Conservation (phyloP, 2,329 filamentous ascomycete species). For the Cladophialophora exuberans region DNA sequence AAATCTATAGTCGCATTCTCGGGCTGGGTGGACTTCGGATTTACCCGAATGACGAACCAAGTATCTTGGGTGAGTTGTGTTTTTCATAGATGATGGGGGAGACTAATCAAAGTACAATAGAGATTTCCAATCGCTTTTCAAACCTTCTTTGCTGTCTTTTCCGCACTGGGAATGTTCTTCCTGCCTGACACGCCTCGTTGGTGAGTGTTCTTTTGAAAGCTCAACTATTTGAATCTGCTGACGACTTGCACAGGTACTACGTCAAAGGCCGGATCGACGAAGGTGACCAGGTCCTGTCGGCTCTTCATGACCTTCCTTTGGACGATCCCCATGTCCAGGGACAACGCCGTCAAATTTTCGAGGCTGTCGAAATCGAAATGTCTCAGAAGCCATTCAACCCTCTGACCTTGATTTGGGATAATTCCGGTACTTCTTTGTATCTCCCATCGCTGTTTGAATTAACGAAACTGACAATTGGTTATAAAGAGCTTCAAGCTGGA, state of each 20-base stretch:
- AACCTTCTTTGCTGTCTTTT: conserved; percentile 45
- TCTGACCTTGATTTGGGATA: conserved; percentile 49
- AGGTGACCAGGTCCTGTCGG: conserved; percentile 55
- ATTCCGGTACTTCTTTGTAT: conserved; percentile 4
- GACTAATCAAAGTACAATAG: conserved; percentile 30
- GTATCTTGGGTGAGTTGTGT: conserved; percentile 33
- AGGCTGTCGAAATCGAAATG: conserved; percentile 58
- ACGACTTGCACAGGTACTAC: conserved; percentile 6
- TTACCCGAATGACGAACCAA: conserved; percentile 36
- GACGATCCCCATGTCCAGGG: conserved; percentile 56
- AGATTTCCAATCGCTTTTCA: conserved; percentile 56
- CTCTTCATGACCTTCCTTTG: conserved; percentile 43
- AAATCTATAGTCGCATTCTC: conserved; percentile 30
- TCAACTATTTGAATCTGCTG: background rate
- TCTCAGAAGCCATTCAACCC: conserved; percentile 54
- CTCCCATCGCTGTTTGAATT: background rate
- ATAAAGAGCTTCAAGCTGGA: conserved; percentile 14
- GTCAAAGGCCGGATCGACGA: conserved; percentile 48
- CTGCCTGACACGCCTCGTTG: conserved; percentile 30
- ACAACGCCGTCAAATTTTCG: conserved; percentile 58
- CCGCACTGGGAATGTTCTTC: conserved; percentile 39
- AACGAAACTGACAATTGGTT: background rate
- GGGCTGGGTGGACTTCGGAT: conserved; percentile 42
- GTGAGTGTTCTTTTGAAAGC: background rate
- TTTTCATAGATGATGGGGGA: background rate